Conservation (phyloP, 148 eudicot genomes). For the Chenopodium suecicum region DNA sequence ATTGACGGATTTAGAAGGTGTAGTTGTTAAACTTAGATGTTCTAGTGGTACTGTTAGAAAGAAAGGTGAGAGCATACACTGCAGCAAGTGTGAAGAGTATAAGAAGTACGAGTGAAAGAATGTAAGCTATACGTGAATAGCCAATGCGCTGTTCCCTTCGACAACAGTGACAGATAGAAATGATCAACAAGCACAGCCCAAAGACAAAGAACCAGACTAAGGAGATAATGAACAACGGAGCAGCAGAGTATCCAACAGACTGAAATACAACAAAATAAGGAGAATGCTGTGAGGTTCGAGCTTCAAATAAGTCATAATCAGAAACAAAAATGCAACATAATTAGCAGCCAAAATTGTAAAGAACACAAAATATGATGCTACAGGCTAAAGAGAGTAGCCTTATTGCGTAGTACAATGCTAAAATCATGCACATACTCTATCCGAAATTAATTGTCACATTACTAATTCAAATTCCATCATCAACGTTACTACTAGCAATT, state of each 20-base stretch:
- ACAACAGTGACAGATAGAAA: constrained; percentile 62
- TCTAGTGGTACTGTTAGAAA: neutral
- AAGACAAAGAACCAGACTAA: constrained; percentile 64
- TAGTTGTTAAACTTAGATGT: neutral
- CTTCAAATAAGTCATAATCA: neutral
- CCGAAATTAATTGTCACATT: neutral
- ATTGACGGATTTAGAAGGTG: constrained; percentile 5
- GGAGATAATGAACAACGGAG: constrained; percentile 58
- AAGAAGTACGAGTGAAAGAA: constrained; percentile 67
- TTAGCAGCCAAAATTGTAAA: neutral
- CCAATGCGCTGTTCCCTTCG: constrained; percentile 56
- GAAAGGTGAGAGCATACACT: constrained; percentile 48
- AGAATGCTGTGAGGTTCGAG: constrained; percentile 4
- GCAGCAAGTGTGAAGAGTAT: constrained; percentile 73
- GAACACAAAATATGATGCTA: neutral
- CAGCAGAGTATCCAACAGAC: constrained; percentile 82
- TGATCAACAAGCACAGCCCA: constrained; percentile 54
- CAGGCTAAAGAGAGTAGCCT: neutral
- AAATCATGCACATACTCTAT: neutral
- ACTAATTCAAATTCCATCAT: neutral
- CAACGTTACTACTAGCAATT: neutral
- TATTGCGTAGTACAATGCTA: neutral
- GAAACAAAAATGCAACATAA: neutral
- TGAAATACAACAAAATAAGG: constrained; percentile 34
- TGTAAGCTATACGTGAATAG: constrained; percentile 69